A percentile compares a stretch with the other conserved stretches of the same genome.
phyloP scores from a whole-genome alignment of 768 basidiomycete genomes.

The Lactifluus pinguis region DNA sequence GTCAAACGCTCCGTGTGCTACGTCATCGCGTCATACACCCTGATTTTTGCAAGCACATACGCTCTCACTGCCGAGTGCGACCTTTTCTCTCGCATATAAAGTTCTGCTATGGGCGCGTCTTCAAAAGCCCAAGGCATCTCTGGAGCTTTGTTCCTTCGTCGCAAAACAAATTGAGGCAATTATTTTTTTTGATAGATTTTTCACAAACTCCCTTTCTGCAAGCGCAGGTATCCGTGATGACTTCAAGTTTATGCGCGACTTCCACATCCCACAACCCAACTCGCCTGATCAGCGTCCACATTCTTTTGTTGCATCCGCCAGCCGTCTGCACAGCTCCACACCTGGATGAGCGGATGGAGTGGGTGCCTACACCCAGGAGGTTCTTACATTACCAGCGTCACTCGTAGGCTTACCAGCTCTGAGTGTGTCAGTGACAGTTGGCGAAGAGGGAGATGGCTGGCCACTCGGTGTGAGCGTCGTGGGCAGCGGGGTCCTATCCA shows the following conservation, averaged over 20 bases:
- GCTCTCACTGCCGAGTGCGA: slow-evolving; percentile 86
- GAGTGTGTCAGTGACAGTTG: slow-evolving; percentile 45
- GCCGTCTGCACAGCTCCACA: slow-evolving; percentile 78
- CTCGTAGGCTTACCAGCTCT: slow-evolving; percentile 83
- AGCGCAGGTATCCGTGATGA: slow-evolving; percentile 72
- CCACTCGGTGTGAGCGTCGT: slow-evolving; percentile 78
- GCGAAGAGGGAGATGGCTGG: slow-evolving; percentile 51
- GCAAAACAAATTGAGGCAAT: no score
- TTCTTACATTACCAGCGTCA: slow-evolving; percentile 86
- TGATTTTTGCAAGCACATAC: slow-evolving; percentile 52
- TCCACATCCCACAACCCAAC: slow-evolving; percentile 45
- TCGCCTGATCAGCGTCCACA: slow-evolving; percentile 51
- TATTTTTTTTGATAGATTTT: neutral
- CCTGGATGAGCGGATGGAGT: slow-evolving; percentile 31
- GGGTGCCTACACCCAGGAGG: slow-evolving; percentile 78
- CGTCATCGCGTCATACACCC: no score
- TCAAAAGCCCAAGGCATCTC: no score
- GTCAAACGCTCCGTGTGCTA: no score
- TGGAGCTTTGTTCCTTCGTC: no score
- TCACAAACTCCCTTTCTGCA: slow-evolving; percentile 80
- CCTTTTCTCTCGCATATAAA: neutral
- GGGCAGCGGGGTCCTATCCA: slow-evolving; percentile 54
- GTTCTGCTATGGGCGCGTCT: no score
- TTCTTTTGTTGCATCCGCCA: slow-evolving; percentile 81
- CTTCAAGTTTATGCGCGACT: slow-evolving; percentile 62